These are phyloP conservation scores for Oryza nivara DNA, from an alignment of 176 grass and related monocot genomes.

Conservation along the genomic window DNA sequence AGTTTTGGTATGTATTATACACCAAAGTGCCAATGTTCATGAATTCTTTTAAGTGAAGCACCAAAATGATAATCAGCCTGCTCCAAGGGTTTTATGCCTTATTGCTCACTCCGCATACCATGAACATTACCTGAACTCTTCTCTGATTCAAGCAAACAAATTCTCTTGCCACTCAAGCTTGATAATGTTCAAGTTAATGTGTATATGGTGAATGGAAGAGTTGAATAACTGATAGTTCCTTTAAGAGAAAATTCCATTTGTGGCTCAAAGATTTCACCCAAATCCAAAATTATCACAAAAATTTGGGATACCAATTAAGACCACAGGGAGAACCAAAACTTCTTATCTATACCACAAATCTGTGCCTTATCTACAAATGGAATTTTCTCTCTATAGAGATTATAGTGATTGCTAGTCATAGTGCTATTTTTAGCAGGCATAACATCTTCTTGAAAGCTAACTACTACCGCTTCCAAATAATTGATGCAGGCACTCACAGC, in stretches of 20 bases:
- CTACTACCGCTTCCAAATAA: background rate
- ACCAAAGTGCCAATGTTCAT: background rate
- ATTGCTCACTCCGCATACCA: background rate
- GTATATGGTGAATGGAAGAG: background rate
- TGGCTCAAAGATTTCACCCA: too few relatives aligned
- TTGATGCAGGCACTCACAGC: constrained; percentile 67
- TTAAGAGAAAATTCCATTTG: background rate
- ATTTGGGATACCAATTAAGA: too few relatives aligned
- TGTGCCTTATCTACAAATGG: too few relatives aligned
- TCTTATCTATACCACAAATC: too few relatives aligned
- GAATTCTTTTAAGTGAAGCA: background rate
- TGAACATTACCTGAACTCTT: background rate
- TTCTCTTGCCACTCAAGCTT: constrained; percentile 20
- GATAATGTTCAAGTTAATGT: background rate
- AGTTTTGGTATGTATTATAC: background rate
- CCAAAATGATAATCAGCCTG: background rate
- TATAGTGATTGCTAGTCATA: too few relatives aligned
- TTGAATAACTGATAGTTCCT: background rate
- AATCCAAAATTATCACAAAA: too few relatives aligned
- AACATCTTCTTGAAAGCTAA: constrained; percentile 26
- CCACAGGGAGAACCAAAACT: too few relatives aligned
- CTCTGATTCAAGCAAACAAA: background rate
- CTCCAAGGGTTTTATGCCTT: background rate
- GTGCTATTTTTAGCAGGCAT: too few relatives aligned
- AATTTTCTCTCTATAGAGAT: too few relatives aligned